These are phyloP conservation scores for Sporothrix globosa DNA, from an alignment of 2,329 filamentous ascomycete species.

Conservation along the genomic window DNA sequence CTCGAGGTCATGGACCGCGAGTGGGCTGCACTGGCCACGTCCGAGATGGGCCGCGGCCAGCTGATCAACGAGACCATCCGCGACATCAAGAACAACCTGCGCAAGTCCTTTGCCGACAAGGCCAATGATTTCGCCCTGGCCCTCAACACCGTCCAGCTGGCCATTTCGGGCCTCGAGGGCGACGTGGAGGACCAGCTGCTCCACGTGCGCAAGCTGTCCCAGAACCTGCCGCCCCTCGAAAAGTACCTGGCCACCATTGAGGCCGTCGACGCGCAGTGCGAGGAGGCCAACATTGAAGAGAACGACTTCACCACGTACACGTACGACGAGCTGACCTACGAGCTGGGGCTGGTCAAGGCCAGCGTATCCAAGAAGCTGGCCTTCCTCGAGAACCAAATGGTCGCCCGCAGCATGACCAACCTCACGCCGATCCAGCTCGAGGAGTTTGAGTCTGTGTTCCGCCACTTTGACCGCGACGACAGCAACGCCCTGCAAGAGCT, in stretches of 20 bases:
- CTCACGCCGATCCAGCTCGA: slow-evolving; percentile 96
- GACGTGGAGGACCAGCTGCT: slow-evolving; percentile 93
- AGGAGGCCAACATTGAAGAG: slow-evolving; percentile 97
- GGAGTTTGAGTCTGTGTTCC: slow-evolving; percentile 97
- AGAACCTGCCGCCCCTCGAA: slow-evolving; percentile 86
- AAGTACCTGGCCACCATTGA: slow-evolving; percentile 87
- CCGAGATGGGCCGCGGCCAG: slow-evolving; percentile 87
- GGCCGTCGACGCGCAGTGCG: slow-evolving; percentile 82
- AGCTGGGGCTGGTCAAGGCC: slow-evolving; percentile 85
- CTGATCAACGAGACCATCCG: slow-evolving; percentile 97
- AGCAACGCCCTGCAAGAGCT: slow-evolving; percentile 89
- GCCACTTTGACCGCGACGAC: slow-evolving; percentile 93
- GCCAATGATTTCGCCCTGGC: slow-evolving; percentile 97
- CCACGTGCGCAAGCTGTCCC: slow-evolving; percentile 82
- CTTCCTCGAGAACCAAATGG: slow-evolving; percentile 98
- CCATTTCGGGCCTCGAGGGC: slow-evolving; percentile 94
- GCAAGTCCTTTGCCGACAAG: slow-evolving; percentile 93
- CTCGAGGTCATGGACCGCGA: slow-evolving; percentile 80
- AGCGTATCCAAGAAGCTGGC: slow-evolving; percentile 95
- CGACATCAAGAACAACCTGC: slow-evolving; percentile 95
- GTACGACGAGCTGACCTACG: slow-evolving; percentile 93
- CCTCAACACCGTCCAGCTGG: slow-evolving; percentile 89
- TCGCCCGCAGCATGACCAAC: slow-evolving; percentile 98
- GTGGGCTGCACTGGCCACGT: slow-evolving; percentile 77
- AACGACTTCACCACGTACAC: slow-evolving; percentile 99